phyloP scores from a whole-genome alignment of 371 early-diverging fungal genomes.

The Syncephalis fuscata region DNA sequence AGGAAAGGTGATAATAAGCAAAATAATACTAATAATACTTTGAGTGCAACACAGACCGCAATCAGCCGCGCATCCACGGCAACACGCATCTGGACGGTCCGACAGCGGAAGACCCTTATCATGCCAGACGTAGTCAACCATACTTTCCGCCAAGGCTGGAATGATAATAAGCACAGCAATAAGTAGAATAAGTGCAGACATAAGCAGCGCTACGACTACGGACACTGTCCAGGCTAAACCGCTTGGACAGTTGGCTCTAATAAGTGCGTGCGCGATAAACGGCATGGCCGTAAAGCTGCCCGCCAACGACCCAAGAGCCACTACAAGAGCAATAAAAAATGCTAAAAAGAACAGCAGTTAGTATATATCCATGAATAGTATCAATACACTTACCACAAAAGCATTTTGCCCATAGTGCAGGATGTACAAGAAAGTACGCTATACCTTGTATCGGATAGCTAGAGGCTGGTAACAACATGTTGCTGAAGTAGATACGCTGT shows the following conservation, averaged over 20 bases:
- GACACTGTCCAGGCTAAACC: constrained; percentile 5
- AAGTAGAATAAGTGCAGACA: constrained; percentile 1
- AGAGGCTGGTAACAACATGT: constrained; percentile 3
- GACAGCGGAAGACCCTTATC: constrained; percentile 1
- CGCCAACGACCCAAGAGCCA: neutral
- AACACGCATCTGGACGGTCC: constrained; percentile 2
- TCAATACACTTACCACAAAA: constrained; percentile 2
- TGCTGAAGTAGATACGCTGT: no score
- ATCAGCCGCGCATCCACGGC: constrained; percentile 3
- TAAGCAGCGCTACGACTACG: constrained; percentile 3
- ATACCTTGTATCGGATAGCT: constrained; percentile 13
- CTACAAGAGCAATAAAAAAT: constrained; percentile 1
- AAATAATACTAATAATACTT: constrained; percentile 12
- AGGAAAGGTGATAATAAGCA: constrained; percentile 33
- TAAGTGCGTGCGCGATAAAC: constrained; percentile 4
- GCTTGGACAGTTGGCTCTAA: constrained; percentile 1
- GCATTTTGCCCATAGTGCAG: constrained; percentile 7
- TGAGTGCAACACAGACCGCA: constrained; percentile 1
- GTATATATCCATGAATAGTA: no score
- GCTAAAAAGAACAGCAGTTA: no score
- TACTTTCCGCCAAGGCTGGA: constrained; percentile 6
- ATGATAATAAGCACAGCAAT: constrained; percentile 4
- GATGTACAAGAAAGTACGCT: constrained; percentile 10
- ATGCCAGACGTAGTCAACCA: constrained; percentile 7
- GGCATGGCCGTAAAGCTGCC: neutral